Conservation (phyloP, 2,329 filamentous ascomycete species). For the Trichoderma asperellum region DNA sequence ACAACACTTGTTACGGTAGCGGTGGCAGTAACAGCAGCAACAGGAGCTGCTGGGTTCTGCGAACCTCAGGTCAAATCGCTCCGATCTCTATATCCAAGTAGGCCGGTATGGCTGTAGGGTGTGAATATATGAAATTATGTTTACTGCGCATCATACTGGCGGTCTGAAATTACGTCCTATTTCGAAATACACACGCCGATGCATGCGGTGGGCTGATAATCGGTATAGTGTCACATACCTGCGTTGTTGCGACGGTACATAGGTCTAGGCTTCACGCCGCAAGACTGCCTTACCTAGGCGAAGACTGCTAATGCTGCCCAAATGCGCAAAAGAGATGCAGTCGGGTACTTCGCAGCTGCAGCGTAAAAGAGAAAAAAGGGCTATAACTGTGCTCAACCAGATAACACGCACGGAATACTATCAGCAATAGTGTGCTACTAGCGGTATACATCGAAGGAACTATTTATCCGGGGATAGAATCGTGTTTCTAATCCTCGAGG, state of each 20-base stretch:
- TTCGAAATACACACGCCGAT: background rate
- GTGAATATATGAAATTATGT: background rate
- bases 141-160: background rate
- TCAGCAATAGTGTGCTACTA: background rate
- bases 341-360: background rate
- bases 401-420: background rate
- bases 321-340: background rate
- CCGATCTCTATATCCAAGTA: background rate
- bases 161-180: background rate
- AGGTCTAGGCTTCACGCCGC: background rate
- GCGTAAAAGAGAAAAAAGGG: background rate
- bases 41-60: background rate
- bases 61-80: background rate
- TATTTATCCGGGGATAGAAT: constrained; percentile 1
- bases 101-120: background rate
- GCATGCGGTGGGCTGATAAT: constrained; percentile 3
- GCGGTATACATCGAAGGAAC: background rate
- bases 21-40: background rate
- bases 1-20: background rate
- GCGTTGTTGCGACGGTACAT: background rate
- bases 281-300: background rate
- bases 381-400: background rate
- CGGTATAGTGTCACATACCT: background rate
- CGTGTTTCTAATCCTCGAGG: constrained; percentile 7
- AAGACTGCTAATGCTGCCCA: background rate